phyloP scores from a whole-genome alignment of 805 yeast species.

The Lipomyces lipofer region DNA sequence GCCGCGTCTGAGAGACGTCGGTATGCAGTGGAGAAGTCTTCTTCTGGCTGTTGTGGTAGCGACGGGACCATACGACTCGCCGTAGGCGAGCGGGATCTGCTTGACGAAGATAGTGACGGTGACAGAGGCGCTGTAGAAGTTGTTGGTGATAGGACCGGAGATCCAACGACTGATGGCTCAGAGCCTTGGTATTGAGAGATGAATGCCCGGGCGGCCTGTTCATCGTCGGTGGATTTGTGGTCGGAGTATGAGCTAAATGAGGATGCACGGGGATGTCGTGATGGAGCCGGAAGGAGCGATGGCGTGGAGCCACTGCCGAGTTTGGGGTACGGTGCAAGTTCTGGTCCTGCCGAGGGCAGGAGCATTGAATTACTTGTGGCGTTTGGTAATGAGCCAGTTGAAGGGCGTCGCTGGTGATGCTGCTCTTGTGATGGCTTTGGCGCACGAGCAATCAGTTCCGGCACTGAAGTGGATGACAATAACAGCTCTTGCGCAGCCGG shows the following conservation, averaged over 20 bases:
- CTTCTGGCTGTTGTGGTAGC: constrained; percentile 3
- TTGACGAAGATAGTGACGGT: constrained; percentile 9
- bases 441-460: constrained; percentile 12
- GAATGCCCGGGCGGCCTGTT: constrained; percentile 3
- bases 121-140: constrained; percentile 14
- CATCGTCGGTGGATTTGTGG: constrained; percentile 27
- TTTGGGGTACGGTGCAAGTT: constrained; percentile 21
- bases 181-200: not conserved
- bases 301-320: constrained; percentile 9
- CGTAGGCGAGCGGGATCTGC: constrained; percentile 16
- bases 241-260: constrained; percentile 17
- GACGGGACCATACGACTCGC: constrained; percentile 10
- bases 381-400: constrained; percentile 13
- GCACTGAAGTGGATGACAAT: constrained; percentile 22
- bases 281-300: not conserved
- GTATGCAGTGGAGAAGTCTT: constrained; percentile 31
- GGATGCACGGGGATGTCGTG: constrained; percentile 19
- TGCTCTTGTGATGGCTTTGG: not conserved
- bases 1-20: constrained; percentile 31
- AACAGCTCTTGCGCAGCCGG: constrained; percentile 30
- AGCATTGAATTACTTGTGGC: constrained; percentile 22
- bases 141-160: constrained; percentile 14
- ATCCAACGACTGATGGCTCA: constrained; percentile 9
- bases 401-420: constrained; percentile 12
- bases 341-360: constrained; percentile 24